These are phyloP conservation scores for Lyophyllum shimeji DNA, from an alignment of 768 basidiomycete species.

Conservation along the genomic window DNA sequence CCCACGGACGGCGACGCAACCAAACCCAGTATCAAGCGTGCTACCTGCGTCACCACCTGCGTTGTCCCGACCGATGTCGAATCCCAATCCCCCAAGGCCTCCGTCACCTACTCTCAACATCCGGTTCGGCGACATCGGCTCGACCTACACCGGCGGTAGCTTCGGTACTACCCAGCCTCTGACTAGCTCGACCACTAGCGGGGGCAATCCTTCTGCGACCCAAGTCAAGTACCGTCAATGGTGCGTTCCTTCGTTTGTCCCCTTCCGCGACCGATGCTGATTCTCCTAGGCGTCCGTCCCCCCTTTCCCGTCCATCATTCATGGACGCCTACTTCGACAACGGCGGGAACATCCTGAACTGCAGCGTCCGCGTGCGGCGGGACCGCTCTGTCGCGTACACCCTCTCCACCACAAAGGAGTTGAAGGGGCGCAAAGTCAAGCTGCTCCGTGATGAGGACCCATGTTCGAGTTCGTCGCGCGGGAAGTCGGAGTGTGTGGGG, in stretches of 20 bases:
- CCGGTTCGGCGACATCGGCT: constrained; percentile 38
- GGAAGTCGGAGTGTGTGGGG: too few relatives aligned
- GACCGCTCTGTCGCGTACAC: too few relatives aligned
- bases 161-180: neutral
- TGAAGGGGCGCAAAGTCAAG: too few relatives aligned
- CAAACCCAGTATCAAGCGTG: constrained; percentile 45
- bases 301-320: too few relatives aligned
- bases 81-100: constrained; percentile 32
- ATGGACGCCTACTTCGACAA: too few relatives aligned
- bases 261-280: neutral
- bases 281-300: too few relatives aligned
- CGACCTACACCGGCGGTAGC: constrained; percentile 5
- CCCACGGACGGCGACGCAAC: constrained; percentile 33
- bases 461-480: too few relatives aligned
- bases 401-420: too few relatives aligned
- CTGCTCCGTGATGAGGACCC: too few relatives aligned
- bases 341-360: too few relatives aligned
- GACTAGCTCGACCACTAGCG: constrained; percentile 19
- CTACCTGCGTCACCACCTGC: constrained; percentile 46
- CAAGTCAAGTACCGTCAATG: constrained; percentile 36
- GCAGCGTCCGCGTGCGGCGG: too few relatives aligned
- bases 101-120: constrained; percentile 57
- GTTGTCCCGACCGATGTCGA: constrained; percentile 47
- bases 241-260: constrained; percentile 17
- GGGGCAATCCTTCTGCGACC: constrained; percentile 25